Evolutionary conservation across 768 basidiomycete species (phyloP), one percentile per base, ranked within the genome.

Genomic region (Leucocoprinus sp.): DNA sequence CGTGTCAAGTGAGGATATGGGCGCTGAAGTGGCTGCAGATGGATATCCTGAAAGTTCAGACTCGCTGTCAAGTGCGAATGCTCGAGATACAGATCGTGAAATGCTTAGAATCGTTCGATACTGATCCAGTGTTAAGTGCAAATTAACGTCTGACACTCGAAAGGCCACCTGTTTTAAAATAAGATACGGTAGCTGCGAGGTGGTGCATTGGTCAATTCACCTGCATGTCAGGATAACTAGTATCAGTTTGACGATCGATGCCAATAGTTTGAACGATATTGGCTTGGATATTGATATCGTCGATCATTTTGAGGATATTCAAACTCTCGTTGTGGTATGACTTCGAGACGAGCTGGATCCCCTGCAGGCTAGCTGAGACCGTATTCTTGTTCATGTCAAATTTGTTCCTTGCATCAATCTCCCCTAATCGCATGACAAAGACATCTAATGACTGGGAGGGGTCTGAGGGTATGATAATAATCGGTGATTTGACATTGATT

Each of bases 401-500:
- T 21, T 68, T 64, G 60, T 99, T 99, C 45, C 68, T 74, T 14
- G 93, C 93, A 15, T 70, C 74, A 37, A 98, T 84, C 64, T 95
- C 88, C 33, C 96, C 96, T 0, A 99, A 77, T 42, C 85, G 76
- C 63, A 96, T 74, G 6, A 84, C 73, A 27, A 99, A 68, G 21
- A 72, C 67, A 61, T 98, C 89, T 9, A 63, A 67, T 6, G 82
- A 80, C 5, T 59, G 63, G 2, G 71, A 61, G 2, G 82, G 68
- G 56, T 85, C 71, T 6, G 78, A 74, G 8, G 96, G 96, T 57
- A 97, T 82, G 19, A 95, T 70, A 37, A 98, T 61, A 53, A 99
- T 97, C 0, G 96, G 96, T 0, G 93, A 84, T 64, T 86, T 90
- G 57, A 98, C 70, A 19, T 82, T 80, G n/a, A 98, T 60, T 48